Percentiles rank a stretch among this genome's conserved stretches.
Conservation (phyloP, 1,139 yeast genomes). For the Debaryomycetaceae sp. region DNA sequence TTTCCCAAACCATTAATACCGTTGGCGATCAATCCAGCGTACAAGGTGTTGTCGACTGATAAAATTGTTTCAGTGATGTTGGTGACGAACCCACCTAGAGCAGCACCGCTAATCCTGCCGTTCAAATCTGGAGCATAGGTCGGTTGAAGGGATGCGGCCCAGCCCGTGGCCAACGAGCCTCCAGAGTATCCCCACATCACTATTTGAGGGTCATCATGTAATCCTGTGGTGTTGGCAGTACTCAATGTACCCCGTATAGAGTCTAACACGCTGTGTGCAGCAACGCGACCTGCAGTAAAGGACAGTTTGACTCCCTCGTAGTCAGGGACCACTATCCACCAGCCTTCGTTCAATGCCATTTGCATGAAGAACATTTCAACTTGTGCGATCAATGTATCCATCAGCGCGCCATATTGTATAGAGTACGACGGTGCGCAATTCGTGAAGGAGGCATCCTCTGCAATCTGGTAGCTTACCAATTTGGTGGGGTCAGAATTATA, state of each 20-base stretch:
- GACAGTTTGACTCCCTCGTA: conserved; percentile 27
- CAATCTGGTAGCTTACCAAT: conserved; percentile 29
- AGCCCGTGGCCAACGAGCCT: conserved; percentile 29
- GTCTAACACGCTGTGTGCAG: conserved; percentile 27
- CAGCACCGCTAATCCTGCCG: conserved; percentile 23
- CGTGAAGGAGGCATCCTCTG: conserved; percentile 26
- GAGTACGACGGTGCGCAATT: conserved; percentile 34
- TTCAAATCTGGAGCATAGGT: conserved; percentile 30
- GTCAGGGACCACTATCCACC: conserved; percentile 30
- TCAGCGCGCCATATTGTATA: conserved; percentile 18
- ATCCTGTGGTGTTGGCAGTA: conserved; percentile 19
- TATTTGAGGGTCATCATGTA: conserved; percentile 19
- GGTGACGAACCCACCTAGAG: conserved; percentile 30
- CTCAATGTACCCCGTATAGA: conserved; percentile 22
- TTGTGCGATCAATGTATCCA: conserved; percentile 15
- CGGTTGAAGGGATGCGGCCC: conserved; percentile 29
- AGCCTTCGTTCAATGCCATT: conserved; percentile 24
- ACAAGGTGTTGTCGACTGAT: conserved; percentile 20
- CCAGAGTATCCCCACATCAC: conserved; percentile 36
- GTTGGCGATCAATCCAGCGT: conserved; percentile 24
- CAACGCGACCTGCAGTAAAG: conserved; percentile 26
- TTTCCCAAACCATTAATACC: conserved; percentile 24
- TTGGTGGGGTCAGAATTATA: conserved; percentile 24
- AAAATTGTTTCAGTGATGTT: conserved; percentile 19
- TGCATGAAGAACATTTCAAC: conserved; percentile 24